phyloP scores from a whole-genome alignment of 2,329 filamentous ascomycete species.

The Fusarium xyrophilum region DNA sequence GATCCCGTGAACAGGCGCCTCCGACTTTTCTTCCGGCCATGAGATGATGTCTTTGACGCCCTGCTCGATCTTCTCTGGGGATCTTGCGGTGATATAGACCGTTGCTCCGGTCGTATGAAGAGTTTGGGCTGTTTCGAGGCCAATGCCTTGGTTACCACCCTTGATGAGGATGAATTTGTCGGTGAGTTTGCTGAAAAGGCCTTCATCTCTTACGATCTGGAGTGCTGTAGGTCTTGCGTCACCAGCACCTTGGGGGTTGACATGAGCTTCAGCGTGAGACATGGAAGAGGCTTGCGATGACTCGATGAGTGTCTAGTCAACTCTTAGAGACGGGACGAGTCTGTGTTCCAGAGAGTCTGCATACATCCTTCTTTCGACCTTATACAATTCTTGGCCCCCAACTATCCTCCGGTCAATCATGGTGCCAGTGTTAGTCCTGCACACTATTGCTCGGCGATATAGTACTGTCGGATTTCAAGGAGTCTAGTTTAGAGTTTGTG shows the following conservation, averaged over 20 bases:
- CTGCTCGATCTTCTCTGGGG: neutral
- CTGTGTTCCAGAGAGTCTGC: too few species aligned
- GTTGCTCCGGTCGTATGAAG: constrained; percentile 8
- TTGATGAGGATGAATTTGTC: constrained; percentile 4
- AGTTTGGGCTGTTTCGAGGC: constrained; percentile 3
- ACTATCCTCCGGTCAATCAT: neutral
- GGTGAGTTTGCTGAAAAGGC: neutral
- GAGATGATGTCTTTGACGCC: neutral
- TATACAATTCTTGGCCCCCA: too few species aligned
- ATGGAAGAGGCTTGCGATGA: too few species aligned
- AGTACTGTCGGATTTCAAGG: accelerated
- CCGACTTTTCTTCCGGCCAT: neutral
- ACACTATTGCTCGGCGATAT: accelerated
- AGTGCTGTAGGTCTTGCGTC: constrained; percentile 28
- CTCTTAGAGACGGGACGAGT: too few species aligned
- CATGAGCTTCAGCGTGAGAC: neutral
- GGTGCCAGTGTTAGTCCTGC: accelerated
- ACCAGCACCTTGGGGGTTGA: constrained; percentile 8
- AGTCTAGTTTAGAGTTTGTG: accelerated
- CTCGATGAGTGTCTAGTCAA: too few species aligned
- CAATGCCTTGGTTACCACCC: constrained; percentile 13
- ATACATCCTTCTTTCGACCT: too few species aligned
- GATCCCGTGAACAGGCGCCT: neutral
- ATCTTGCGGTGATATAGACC: constrained; percentile 6
- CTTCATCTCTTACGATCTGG: constrained; percentile 8